Evolutionary conservation across 176 grass and related monocot species (phyloP).

Genomic region (Themeda triandra): DNA sequence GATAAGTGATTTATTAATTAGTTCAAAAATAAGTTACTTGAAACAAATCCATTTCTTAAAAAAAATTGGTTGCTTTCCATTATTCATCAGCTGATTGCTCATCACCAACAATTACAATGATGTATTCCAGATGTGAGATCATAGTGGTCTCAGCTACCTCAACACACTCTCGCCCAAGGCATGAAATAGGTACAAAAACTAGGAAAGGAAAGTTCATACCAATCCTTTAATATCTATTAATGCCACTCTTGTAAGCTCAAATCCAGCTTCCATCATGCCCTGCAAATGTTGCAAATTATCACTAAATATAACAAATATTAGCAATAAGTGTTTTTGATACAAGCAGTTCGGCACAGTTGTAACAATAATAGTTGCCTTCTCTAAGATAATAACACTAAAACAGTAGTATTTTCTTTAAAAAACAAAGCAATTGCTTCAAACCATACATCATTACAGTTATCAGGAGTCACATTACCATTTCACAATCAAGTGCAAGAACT

Average conservation of each 20-base stretch:
- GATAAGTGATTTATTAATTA: too few relatives aligned
- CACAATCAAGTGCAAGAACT: constrained; percentile 96
- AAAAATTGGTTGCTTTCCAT: too few relatives aligned
- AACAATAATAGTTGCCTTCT: neutral
- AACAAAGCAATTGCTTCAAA: constrained; percentile 14
- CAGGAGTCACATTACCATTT: constrained; percentile 61
- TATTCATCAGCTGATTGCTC: too few relatives aligned
- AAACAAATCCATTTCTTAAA: too few relatives aligned
- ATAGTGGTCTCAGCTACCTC: too few relatives aligned
- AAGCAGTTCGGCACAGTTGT: too few relatives aligned
- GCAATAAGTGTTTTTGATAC: too few relatives aligned
- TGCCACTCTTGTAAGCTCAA: constrained; percentile 97
- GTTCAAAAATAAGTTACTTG: too few relatives aligned
- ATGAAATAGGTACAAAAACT: too few relatives aligned
- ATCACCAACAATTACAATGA: too few relatives aligned
- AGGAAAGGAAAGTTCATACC: constrained; percentile 42
- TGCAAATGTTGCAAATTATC: constrained; percentile 46
- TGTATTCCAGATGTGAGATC: too few relatives aligned
- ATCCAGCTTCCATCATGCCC: constrained; percentile 78
- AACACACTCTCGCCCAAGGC: too few relatives aligned
- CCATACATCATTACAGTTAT: constrained; percentile 21
- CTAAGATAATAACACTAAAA: neutral
- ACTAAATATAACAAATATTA: constrained; percentile 3
- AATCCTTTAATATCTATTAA: constrained; percentile 84
- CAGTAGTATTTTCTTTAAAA: neutral